Base-by-base conservation (phyloP, 148 eudicot genomes). In the Silene conica region DNA sequence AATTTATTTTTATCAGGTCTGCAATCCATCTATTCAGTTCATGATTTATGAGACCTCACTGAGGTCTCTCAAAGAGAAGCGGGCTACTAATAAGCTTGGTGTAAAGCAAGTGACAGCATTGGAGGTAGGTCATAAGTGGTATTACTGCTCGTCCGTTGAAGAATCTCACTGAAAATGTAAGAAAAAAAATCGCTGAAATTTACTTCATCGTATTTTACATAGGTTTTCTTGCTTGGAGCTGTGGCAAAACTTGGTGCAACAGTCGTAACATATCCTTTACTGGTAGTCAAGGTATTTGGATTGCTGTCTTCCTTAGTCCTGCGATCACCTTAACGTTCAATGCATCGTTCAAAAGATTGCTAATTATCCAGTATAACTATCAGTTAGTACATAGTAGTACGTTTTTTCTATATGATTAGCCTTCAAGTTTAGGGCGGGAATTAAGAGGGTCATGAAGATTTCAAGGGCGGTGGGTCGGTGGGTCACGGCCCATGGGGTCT, bases 1-100 rank as follows among this genome's bases (percentile, higher is more conserved):
- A 46, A 71, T 67, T 11, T 69, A 10, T 64, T 73, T 20, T 41
- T 71, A 26, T 52, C 84, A 93, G 97, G 97, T 94, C 15, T 91
- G 93, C 82, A 94, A 94, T 83, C 98, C 98, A 18, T 94, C 98
- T 31, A 94, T 94, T 59, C 98, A 94, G 72, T 94, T 94, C 84
- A 91, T 91, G 98, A 88, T 94, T 73, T 91, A 91, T 70, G 98
- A 94, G 83, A 91, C 82, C 22, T 86, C 88, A 13, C 69, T 89
- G 63, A 91, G 78, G 76, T 84, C 77, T 76, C 84, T 94, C 48
- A 88, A 73, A 78, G 85, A 85, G 63, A 91, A 87, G 77, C 89
- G 85, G 54, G 79, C 87, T 61, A 69, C 87, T 31, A 84, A 79
- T 26, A 87, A 87, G 77, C 80, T 75, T 76, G 83, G 81, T 26